These are phyloP conservation scores for Magnolia sinica DNA, from an alignment of 164 flowering plant genomes.

Conservation along the genomic window DNA sequence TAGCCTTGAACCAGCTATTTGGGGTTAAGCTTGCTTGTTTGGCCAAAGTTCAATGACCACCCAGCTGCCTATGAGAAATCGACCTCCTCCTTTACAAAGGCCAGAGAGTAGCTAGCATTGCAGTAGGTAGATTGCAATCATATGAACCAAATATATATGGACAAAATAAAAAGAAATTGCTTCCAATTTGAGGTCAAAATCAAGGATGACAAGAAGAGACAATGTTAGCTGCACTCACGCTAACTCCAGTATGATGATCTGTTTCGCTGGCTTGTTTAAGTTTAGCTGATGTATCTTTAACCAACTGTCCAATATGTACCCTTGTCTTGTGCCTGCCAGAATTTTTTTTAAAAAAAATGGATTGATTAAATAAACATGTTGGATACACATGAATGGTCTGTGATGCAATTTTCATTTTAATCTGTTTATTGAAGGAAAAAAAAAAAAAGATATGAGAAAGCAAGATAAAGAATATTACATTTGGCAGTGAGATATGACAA, in stretches of 20 bases:
- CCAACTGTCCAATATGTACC: conserved; percentile 55
- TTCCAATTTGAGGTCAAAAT: not conserved
- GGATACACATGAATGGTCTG: not conserved
- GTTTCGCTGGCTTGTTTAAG: conserved; percentile 65
- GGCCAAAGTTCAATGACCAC: no score
- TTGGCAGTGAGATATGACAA: no score
- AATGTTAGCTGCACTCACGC: conserved; percentile 37
- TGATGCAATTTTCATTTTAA: no score
- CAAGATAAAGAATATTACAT: no score
- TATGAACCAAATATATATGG: not conserved
- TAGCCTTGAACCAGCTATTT: no score
- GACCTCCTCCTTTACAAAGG: no score
- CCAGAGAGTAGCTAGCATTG: no score
- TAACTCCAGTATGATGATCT: conserved; percentile 48
- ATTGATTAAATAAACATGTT: not conserved
- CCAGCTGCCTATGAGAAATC: no score
- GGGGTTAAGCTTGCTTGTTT: no score
- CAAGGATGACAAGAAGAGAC: not conserved
- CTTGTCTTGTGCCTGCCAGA: conserved; percentile 58
- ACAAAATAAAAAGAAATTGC: not conserved
- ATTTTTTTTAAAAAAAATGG: not conserved
- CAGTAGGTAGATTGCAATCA: no score
- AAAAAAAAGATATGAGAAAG: no score
- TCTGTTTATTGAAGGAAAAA: no score
- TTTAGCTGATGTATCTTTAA: conserved; percentile 62